These are phyloP conservation scores for Nicotiana attenuata DNA, from an alignment of 257 asterid species.

Conservation along the genomic window DNA sequence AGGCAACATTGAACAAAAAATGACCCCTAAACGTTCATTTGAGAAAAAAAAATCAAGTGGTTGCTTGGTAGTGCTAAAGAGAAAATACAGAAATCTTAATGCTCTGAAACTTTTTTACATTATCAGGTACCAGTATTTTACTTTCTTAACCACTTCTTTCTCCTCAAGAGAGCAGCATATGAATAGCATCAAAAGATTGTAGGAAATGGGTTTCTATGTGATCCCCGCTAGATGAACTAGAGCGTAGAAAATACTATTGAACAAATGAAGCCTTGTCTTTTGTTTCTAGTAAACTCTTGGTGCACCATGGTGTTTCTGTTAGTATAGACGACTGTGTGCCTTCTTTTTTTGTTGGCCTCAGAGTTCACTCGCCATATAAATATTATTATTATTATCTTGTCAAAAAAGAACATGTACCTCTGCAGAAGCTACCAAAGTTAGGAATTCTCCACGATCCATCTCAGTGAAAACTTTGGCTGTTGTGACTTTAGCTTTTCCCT, in stretches of 20 bases:
- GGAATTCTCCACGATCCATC: conserved; percentile 97
- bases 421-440: conserved; percentile 91
- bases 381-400: background rate
- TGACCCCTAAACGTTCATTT: background rate
- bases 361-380: background rate
- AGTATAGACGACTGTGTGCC: background rate
- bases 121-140: conserved; percentile 1
- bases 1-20: background rate
- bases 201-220: background rate
- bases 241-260: background rate
- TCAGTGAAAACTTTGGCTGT: conserved; percentile 66
- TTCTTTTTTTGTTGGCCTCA: background rate
- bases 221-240: background rate
- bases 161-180: background rate
- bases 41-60: background rate
- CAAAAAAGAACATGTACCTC: conserved; percentile 53
- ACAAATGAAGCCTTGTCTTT: background rate
- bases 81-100: background rate
- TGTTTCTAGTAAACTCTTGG: background rate
- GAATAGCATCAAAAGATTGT: background rate
- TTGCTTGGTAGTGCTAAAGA: background rate
- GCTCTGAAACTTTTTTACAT: background rate
- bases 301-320: background rate
- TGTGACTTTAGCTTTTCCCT: conserved; percentile 93
- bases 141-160: background rate